Conservation (phyloP, 1,284 basidiomycete species). For the Cryptococcus jaspeensis region DNA sequence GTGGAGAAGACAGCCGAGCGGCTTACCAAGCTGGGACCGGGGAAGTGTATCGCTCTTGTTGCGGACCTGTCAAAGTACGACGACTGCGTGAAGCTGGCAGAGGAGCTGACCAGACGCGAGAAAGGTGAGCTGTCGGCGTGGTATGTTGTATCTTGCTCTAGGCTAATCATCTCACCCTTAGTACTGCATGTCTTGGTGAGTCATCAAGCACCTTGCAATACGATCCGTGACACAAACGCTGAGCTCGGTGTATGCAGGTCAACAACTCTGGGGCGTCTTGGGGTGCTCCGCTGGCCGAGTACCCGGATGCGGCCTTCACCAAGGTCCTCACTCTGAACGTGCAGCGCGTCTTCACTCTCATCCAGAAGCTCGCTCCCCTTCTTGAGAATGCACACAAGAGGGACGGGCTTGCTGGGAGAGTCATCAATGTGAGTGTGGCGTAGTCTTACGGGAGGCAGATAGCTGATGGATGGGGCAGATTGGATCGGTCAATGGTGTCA, state of each 20-base stretch:
- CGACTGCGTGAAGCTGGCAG: constrained; percentile 60
- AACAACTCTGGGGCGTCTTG: constrained; percentile 70
- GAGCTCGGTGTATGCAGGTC: constrained; percentile 36
- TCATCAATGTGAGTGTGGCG: constrained; percentile 60
- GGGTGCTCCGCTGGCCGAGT: constrained; percentile 61
- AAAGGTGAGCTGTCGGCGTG: constrained; percentile 38
- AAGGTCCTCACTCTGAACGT: constrained; percentile 63
- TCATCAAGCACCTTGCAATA: constrained; percentile 1
- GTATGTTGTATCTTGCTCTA: neutral
- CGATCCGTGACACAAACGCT: neutral
- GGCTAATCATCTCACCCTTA: constrained; percentile 5
- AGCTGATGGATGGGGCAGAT: constrained; percentile 53
- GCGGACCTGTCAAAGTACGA: constrained; percentile 63
- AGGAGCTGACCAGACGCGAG: constrained; percentile 59
- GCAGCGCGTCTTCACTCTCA: constrained; percentile 68
- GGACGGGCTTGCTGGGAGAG: constrained; percentile 54
- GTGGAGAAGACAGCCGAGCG: constrained; percentile 61
- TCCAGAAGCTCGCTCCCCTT: constrained; percentile 65
- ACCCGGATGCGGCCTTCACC: constrained; percentile 54
- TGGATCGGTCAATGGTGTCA: constrained; percentile 63
- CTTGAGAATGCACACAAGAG: constrained; percentile 58
- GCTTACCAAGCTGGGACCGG: constrained; percentile 60
- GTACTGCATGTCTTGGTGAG: constrained; percentile 59
- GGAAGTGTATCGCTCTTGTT: constrained; percentile 60
- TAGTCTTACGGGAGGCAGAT: neutral